Conservation (phyloP, 495 filamentous ascomycete species). For the Penicillium steckii region DNA sequence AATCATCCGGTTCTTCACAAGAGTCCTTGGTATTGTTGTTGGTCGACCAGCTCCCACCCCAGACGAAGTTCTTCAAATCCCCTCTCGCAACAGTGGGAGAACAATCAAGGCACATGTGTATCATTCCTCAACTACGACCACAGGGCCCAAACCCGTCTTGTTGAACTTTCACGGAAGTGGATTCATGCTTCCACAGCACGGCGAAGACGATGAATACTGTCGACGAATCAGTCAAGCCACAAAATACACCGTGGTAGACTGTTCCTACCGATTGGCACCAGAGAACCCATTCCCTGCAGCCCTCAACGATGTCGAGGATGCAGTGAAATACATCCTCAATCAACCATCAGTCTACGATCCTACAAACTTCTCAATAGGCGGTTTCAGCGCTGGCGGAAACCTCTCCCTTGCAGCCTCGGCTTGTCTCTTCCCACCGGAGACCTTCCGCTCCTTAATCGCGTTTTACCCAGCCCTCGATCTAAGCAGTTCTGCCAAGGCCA, state of each 20-base stretch:
- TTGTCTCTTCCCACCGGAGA: slow-evolving; percentile 36
- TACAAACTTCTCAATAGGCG: slow-evolving; percentile 38
- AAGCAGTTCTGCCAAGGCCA: slow-evolving; percentile 14
- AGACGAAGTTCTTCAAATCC: slow-evolving; percentile 37
- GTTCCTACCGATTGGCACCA: slow-evolving; percentile 77
- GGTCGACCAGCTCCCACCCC: slow-evolving; percentile 13
- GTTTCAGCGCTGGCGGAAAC: slow-evolving; percentile 48
- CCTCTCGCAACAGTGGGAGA: slow-evolving; percentile 40
- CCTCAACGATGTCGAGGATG: slow-evolving; percentile 64
- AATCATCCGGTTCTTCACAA: neutral
- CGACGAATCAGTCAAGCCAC: slow-evolving; percentile 34
- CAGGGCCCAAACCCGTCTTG: slow-evolving; percentile 36
- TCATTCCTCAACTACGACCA: slow-evolving; percentile 17
- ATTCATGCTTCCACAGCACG: slow-evolving; percentile 42
- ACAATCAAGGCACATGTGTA: slow-evolving; percentile 49
- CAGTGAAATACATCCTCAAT: slow-evolving; percentile 32
- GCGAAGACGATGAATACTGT: slow-evolving; percentile 43
- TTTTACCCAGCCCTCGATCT: slow-evolving; percentile 45
- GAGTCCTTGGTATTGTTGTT: neutral
- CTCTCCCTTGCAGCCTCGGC: slow-evolving; percentile 39
- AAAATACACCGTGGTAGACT: slow-evolving; percentile 44
- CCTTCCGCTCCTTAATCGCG: slow-evolving; percentile 39
- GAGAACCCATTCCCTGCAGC: slow-evolving; percentile 76
- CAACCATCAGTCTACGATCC: slow-evolving; percentile 33
- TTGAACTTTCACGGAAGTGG: slow-evolving; percentile 48